phyloP scores from a whole-genome alignment of 805 yeast species.

The Saturnispora halmiae region DNA sequence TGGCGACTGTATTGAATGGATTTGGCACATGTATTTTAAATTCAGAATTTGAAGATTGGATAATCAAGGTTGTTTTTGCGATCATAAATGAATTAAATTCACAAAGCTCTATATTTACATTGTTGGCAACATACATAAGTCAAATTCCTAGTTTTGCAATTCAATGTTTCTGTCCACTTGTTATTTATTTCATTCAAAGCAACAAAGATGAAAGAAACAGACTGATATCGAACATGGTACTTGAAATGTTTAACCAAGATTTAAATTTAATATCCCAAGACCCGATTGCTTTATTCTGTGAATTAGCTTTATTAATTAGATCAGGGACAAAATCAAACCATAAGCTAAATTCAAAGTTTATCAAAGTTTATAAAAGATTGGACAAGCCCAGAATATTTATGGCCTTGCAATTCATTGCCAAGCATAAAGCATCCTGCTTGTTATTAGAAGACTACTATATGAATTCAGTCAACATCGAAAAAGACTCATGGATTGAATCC shows the following conservation, averaged over 20 bases:
- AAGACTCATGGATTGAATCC: neutral
- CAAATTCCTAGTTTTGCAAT: constrained; percentile 23
- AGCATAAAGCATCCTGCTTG: constrained; percentile 38
- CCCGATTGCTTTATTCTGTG: constrained; percentile 21
- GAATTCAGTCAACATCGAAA: constrained; percentile 10
- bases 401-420: constrained; percentile 28
- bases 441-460: constrained; percentile 37
- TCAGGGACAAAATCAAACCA: constrained; percentile 30
- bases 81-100: constrained; percentile 28
- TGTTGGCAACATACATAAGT: constrained; percentile 28
- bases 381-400: constrained; percentile 24
- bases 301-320: constrained; percentile 31
- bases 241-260: constrained; percentile 18
- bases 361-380: constrained; percentile 25
- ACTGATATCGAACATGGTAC: constrained; percentile 17
- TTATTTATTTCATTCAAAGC: constrained; percentile 22
- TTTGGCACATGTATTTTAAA: constrained; percentile 13
- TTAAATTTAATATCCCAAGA: constrained; percentile 9
- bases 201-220: constrained; percentile 17
- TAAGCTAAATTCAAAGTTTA: constrained; percentile 19
- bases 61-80: constrained; percentile 26
- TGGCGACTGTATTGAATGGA: constrained; percentile 13
- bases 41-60: constrained; percentile 25
- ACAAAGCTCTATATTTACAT: constrained; percentile 25
- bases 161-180: constrained; percentile 23